Percentiles rank a stretch among this genome's conserved stretches.
Conservation (phyloP, 306 rosid species). For the Malus fusca region DNA sequence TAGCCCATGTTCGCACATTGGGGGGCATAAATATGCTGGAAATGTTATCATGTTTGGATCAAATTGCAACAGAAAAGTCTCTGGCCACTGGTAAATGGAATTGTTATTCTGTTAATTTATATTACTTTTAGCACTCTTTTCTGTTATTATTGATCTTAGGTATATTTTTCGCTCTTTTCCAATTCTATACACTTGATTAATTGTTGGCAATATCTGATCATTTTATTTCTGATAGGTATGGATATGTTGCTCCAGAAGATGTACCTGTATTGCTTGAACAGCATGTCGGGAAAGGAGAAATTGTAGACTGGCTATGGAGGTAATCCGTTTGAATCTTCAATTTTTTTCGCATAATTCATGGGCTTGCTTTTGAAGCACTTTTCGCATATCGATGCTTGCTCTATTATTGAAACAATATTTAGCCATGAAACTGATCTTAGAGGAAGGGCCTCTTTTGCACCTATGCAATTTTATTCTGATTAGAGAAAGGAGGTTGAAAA, state of each 20-base stretch:
- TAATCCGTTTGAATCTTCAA: constrained; percentile 9
- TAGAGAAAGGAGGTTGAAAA: not conserved
- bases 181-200: not conserved
- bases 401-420: not conserved
- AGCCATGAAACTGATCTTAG: not conserved
- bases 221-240: constrained; percentile 56
- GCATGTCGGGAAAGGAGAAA: constrained; percentile 68
- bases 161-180: not conserved
- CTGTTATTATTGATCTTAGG: not conserved
- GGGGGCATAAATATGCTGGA: constrained; percentile 88
- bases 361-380: not conserved
- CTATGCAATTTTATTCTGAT: not conserved
- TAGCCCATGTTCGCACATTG: constrained; percentile 94
- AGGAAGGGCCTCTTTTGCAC: not conserved
- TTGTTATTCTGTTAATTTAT: not conserved
- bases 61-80: constrained; percentile 47
- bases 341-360: not conserved
- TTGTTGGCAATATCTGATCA: not conserved
- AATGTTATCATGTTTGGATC: constrained; percentile 74
- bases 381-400: not conserved
- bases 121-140: not conserved
- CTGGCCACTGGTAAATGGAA: constrained; percentile 78
- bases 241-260: constrained; percentile 84
- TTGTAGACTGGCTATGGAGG: constrained; percentile 78
- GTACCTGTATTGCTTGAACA: constrained; percentile 67